phyloP scores from a whole-genome alignment of 2,329 filamentous ascomycete genomes.

The Chaetomiaceae sp. region DNA sequence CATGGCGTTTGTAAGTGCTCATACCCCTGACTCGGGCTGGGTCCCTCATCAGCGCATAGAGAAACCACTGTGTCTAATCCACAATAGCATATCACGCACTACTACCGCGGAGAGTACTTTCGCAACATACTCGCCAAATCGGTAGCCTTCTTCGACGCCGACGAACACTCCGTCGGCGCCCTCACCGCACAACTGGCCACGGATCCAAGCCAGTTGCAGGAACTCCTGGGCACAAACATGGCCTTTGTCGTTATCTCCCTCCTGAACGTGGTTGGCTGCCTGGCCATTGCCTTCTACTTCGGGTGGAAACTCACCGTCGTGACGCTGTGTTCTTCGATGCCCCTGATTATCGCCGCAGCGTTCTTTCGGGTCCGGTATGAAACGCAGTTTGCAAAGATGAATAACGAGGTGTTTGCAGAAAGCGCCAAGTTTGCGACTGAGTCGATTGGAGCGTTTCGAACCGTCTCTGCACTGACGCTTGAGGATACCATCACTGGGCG shows the following conservation, averaged over 20 bases:
- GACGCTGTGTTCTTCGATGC: conserved; percentile 33
- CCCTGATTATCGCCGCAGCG: conserved; percentile 33
- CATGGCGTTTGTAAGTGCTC: conserved; percentile 35
- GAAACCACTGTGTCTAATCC: no score
- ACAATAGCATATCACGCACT: conserved; percentile 41
- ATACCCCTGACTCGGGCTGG: neutral
- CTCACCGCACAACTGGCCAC: conserved; percentile 51
- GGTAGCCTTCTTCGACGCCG: conserved; percentile 55
- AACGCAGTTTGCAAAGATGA: conserved; percentile 52
- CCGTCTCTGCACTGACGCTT: conserved; percentile 56
- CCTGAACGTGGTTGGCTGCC: conserved; percentile 59
- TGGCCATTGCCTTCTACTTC: conserved; percentile 63
- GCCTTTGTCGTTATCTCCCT: conserved; percentile 57
- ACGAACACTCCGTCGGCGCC: conserved; percentile 55
- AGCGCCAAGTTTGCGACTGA: conserved; percentile 61
- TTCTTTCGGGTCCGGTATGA: conserved; percentile 47
- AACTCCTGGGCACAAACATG: conserved; percentile 60
- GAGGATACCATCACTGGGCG: conserved; percentile 49
- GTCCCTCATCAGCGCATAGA: no score
- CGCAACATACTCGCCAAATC: conserved; percentile 53
- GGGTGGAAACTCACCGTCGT: conserved; percentile 74
- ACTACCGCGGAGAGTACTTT: conserved; percentile 56
- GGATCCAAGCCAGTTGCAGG: conserved; percentile 56
- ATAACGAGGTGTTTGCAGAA: conserved; percentile 52
- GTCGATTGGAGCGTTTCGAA: conserved; percentile 57